phyloP scores from a whole-genome alignment of 371 early-diverging fungal species.

The Haplosporangium sp. region DNA sequence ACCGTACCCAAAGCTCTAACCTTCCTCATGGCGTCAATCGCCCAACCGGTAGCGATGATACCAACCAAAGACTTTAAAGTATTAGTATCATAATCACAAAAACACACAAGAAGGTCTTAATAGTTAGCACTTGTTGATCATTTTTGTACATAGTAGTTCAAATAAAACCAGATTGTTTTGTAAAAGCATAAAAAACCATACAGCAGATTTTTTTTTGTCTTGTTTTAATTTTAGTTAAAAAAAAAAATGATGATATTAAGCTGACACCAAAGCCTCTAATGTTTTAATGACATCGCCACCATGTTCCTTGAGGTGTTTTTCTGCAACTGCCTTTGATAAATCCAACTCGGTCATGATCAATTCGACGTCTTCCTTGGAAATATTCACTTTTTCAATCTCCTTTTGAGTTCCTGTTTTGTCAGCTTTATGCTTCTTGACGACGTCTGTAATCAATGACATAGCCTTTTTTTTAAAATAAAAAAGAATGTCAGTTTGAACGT shows the following conservation, averaged over 20 bases:
- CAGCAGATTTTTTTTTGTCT: no score
- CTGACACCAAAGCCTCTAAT: conserved; percentile 40
- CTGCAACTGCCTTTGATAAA: conserved; percentile 41
- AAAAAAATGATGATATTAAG: conserved; percentile 1
- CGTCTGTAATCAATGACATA: conserved; percentile 41
- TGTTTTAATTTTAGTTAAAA: not conserved
- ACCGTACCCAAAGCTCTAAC: no score
- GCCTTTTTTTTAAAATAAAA: conserved; percentile 14
- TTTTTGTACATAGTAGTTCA: no score
- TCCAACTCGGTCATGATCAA: conserved; percentile 49
- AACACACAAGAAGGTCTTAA: no score
- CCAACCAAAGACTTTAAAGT: no score
- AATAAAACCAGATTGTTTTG: no score
- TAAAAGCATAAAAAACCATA: no score
- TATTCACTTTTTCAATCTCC: conserved; percentile 36
- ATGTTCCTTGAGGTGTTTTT: conserved; percentile 51
- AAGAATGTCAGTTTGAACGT: not conserved
- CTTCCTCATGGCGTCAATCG: no score
- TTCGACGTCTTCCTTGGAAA: conserved; percentile 50
- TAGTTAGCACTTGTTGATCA: no score
- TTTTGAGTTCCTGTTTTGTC: conserved; percentile 39
- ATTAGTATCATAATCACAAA: no score
- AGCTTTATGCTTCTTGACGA: conserved; percentile 52
- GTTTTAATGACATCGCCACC: conserved; percentile 45
- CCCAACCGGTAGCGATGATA: no score